These are phyloP conservation scores for Phytophthora parvispora DNA, from an alignment of 352 stramenopile genomes.

Conservation along the genomic window DNA sequence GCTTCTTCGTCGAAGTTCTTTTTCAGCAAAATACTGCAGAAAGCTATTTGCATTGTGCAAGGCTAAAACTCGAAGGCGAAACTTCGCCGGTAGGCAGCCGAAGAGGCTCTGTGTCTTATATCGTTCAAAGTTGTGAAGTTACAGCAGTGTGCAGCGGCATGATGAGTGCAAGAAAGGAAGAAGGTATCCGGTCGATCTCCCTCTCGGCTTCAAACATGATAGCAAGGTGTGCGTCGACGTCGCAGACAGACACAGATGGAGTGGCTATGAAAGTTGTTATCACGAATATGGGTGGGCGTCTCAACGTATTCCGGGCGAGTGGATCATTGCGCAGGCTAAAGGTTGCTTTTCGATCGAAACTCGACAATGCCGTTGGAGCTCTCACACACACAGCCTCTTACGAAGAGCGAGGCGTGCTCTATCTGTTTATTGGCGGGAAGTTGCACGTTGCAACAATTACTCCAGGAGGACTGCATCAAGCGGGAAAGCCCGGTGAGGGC, in stretches of 20 bases:
- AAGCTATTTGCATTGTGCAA: conserved; percentile 61
- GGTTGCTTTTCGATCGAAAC: conserved; percentile 35
- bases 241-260: background rate
- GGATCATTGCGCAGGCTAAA: conserved; percentile 46
- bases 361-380: conserved; percentile 29
- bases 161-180: conserved; percentile 47
- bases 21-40: conserved; percentile 58
- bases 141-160: conserved; percentile 54
- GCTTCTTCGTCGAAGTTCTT: conserved; percentile 71
- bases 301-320: conserved; percentile 51
- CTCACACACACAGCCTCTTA: conserved; percentile 49
- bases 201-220: conserved; percentile 46
- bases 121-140: conserved; percentile 69
- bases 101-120: conserved; percentile 45
- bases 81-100: conserved; percentile 26
- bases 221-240: conserved; percentile 11
- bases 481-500: conserved; percentile 1
- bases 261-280: conserved; percentile 39
- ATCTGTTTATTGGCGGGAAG: conserved; percentile 44
- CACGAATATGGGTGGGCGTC: conserved; percentile 48
- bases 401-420: conserved; percentile 47
- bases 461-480: background rate
- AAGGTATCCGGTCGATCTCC: conserved; percentile 21
- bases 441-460: conserved; percentile 43
- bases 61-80: conserved; percentile 67